These are phyloP conservation scores for Pseudogymnoascus sp. DNA, from an alignment of 2,329 filamentous ascomycete species.

Conservation along the genomic window DNA sequence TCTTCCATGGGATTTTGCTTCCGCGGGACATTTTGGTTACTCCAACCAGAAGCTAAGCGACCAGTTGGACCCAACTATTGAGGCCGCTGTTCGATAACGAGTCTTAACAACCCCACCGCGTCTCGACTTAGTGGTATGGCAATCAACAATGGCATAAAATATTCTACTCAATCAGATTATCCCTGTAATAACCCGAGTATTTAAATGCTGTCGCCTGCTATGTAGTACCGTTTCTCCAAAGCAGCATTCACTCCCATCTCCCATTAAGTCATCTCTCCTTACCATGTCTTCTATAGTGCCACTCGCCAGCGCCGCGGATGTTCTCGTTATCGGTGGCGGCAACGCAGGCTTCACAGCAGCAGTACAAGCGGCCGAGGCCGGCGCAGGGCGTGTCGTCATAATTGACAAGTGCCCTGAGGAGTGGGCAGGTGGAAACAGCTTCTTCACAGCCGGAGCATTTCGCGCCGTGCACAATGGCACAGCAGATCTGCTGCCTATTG, in stretches of 20 bases:
- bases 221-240: not conserved
- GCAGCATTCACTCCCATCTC: constrained; percentile 8
- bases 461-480: constrained; percentile 48
- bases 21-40: too few species aligned
- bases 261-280: constrained; percentile 8
- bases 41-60: too few species aligned
- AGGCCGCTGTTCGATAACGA: too few species aligned
- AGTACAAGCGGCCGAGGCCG: constrained; percentile 43
- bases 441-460: constrained; percentile 21
- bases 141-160: not conserved
- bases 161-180: not conserved
- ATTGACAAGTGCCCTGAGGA: constrained; percentile 21
- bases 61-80: too few species aligned
- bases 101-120: too few species aligned
- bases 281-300: constrained; percentile 8
- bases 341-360: constrained; percentile 57
- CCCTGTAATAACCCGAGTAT: not conserved
- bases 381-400: constrained; percentile 38
- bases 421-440: constrained; percentile 21
- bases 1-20: too few species aligned
- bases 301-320: constrained; percentile 27
- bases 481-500: constrained; percentile 48
- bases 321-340: constrained; percentile 51
- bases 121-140: not conserved
- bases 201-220: not conserved